Conservation (phyloP, 1,284 basidiomycete species). For the Cryptococcus sp. region DNA sequence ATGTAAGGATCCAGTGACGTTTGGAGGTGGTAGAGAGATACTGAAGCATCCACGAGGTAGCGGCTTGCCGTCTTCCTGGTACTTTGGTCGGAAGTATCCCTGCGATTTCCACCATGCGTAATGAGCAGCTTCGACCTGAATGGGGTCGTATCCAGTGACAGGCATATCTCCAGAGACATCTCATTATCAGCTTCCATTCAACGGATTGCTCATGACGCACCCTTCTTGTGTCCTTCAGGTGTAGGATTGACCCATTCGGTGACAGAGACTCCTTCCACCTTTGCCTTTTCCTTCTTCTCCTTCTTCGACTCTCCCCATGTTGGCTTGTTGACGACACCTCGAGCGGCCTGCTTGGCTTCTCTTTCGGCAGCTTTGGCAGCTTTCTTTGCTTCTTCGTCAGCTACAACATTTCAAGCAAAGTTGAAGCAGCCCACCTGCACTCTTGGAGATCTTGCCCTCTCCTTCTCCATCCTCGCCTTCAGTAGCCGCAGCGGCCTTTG, state of each 20-base stretch:
- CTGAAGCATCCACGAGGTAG: conserved; percentile 69
- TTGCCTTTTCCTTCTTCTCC: conserved; percentile 62
- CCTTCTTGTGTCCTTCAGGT: conserved; percentile 85
- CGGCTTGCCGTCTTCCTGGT: conserved; percentile 56
- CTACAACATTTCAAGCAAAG: not conserved
- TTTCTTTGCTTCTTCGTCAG: conserved; percentile 8
- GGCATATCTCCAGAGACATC: conserved; percentile 70
- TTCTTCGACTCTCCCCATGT: conserved; percentile 57
- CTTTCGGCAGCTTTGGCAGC: conserved; percentile 52
- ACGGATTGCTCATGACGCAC: conserved; percentile 49
- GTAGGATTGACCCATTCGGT: conserved; percentile 76
- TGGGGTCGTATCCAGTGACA: conserved; percentile 92
- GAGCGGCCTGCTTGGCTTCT: conserved; percentile 60
- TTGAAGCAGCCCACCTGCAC: conserved; percentile 29
- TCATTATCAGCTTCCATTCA: conserved; percentile 37
- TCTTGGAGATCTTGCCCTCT: conserved; percentile 25
- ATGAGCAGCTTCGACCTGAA: conserved; percentile 92
- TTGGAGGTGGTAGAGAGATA: conserved; percentile 92
- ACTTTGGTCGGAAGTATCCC: conserved; percentile 83
- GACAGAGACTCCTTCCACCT: conserved; percentile 57
- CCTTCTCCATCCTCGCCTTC: conserved; percentile 12
- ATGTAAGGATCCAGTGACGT: conserved; percentile 94
- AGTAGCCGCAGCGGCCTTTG: conserved; percentile 7
- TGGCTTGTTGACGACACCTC: conserved; percentile 38
- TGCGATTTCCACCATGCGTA: conserved; percentile 96